phyloP scores from a whole-genome alignment of 345 rosid species.

The Populus euphratica region DNA sequence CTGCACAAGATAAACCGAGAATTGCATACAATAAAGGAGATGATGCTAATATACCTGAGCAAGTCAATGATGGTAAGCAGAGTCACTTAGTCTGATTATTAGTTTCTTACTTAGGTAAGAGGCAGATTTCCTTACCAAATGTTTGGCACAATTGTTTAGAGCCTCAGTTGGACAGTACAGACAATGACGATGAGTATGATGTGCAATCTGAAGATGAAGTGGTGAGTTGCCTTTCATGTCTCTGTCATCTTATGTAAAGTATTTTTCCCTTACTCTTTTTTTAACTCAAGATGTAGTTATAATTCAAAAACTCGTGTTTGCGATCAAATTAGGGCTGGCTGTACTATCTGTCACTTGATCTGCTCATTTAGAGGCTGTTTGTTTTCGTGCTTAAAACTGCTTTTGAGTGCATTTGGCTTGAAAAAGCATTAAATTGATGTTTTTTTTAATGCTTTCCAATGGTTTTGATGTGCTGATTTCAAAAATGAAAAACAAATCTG shows the following conservation, averaged over 20 bases:
- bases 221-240: conserved; percentile 44
- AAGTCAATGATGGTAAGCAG: conserved; percentile 47
- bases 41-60: conserved; percentile 25
- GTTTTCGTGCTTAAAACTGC: too few species aligned
- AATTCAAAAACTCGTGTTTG: not conserved
- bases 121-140: not conserved
- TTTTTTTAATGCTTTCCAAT: too few species aligned
- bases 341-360: not conserved
- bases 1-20: conserved; percentile 28
- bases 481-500: too few species aligned
- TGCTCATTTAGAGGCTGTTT: not conserved
- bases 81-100: conserved; percentile 9
- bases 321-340: not conserved
- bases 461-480: too few species aligned
- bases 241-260: conserved; percentile 1
- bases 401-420: too few species aligned
- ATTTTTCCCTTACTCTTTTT: not conserved
- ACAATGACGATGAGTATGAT: conserved; percentile 69
- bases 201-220: conserved; percentile 57
- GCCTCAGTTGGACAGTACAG: conserved; percentile 42
- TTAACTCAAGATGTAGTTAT: not conserved
- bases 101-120: not conserved
- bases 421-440: too few species aligned
- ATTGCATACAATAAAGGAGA: conserved; percentile 32
- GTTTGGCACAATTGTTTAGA: conserved; percentile 18